These are phyloP conservation scores for Hyparrhenia diplandra DNA, from an alignment of 176 grass and related monocot species.

Conservation along the genomic window DNA sequence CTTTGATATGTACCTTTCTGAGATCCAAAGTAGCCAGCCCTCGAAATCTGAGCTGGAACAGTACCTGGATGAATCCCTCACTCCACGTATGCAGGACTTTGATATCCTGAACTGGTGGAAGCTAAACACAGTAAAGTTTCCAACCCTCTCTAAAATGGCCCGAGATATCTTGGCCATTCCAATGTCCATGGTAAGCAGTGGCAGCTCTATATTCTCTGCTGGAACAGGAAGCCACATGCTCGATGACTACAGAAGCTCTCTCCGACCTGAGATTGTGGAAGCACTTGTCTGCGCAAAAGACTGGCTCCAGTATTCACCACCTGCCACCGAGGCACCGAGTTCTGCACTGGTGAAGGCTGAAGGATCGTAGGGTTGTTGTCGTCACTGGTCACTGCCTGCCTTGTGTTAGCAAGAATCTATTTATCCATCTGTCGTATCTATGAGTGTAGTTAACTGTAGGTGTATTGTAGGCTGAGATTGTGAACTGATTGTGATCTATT, in stretches of 20 bases:
- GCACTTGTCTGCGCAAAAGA: slow-evolving; percentile 73
- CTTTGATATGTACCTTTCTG: slow-evolving; percentile 84
- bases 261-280: slow-evolving; percentile 79
- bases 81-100: slow-evolving; percentile 67
- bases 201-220: slow-evolving; percentile 53
- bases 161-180: slow-evolving; percentile 78
- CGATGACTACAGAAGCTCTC: slow-evolving; percentile 74
- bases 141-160: slow-evolving; percentile 74
- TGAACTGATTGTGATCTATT: slow-evolving; percentile 6
- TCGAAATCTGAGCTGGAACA: slow-evolving; percentile 69
- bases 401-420: background rate
- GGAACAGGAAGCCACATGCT: slow-evolving; percentile 65
- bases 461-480: slow-evolving; percentile 13
- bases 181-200: slow-evolving; percentile 62
- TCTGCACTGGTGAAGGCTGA: slow-evolving; percentile 42
- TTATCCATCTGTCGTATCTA: background rate
- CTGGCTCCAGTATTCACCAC: slow-evolving; percentile 64
- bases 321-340: slow-evolving; percentile 2
- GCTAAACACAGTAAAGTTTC: slow-evolving; percentile 74
- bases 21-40: slow-evolving; percentile 59
- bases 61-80: slow-evolving; percentile 75
- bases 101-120: slow-evolving; percentile 87
- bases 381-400: background rate
- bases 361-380: background rate
- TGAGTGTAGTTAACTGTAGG: slow-evolving; percentile 17